Conservation (phyloP, 345 rosid genomes). For the Gossypioides kirkii region DNA sequence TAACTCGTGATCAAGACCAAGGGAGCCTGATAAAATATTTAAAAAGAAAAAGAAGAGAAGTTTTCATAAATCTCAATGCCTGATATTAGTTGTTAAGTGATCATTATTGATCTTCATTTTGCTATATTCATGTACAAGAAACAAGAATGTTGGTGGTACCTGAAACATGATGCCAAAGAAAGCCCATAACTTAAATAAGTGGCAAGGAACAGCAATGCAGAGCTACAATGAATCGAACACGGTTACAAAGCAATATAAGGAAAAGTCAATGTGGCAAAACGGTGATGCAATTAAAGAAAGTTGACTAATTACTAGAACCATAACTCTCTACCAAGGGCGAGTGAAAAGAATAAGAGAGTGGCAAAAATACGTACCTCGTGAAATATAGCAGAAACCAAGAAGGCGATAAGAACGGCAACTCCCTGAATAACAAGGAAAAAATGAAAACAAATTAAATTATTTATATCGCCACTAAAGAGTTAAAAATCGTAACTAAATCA, state of each 20-base stretch:
- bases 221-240: constrained; percentile 38
- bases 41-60: background rate
- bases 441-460: background rate
- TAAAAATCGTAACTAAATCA: background rate
- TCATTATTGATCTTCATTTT: background rate
- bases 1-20: constrained; percentile 74
- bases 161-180: constrained; percentile 93
- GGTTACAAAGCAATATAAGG: background rate
- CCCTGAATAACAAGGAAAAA: constrained; percentile 36
- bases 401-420: constrained; percentile 62
- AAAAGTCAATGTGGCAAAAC: background rate
- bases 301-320: background rate
- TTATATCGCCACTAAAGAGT: background rate
- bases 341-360: background rate
- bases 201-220: constrained; percentile 97
- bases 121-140: background rate
- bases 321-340: background rate
- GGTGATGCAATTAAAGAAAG: background rate
- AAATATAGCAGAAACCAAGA: constrained; percentile 85
- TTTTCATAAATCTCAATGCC: background rate
- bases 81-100: background rate
- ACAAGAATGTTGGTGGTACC: constrained; percentile 34
- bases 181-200: constrained; percentile 90
- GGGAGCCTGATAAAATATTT: constrained; percentile 56
- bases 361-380: constrained; percentile 65